Conservation (phyloP, 768 basidiomycete species). For the Phylloporus rhodoxanthus region DNA sequence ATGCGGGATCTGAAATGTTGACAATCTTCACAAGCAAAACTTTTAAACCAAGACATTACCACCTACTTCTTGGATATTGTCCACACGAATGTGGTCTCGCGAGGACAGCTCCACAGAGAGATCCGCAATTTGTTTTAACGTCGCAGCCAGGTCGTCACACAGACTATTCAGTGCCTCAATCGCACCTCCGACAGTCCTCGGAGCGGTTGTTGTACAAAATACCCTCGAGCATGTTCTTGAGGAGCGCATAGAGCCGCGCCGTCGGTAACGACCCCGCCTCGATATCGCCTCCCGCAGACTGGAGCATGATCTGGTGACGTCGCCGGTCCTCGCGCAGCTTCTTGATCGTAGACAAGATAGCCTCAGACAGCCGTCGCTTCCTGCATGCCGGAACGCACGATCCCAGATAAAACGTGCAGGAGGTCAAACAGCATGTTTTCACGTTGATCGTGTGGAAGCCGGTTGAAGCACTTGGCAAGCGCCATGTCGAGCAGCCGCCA, state of each 20-base stretch:
- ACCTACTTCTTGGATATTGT: constrained; percentile 67
- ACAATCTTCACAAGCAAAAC: constrained; percentile 39
- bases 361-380: constrained; percentile 77
- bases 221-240: constrained; percentile 69
- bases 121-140: constrained; percentile 60
- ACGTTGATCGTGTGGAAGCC: constrained; percentile 72
- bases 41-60: neutral
- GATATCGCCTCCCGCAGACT: constrained; percentile 57
- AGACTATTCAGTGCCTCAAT: constrained; percentile 62
- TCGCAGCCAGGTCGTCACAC: constrained; percentile 52
- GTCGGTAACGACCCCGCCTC: constrained; percentile 68
- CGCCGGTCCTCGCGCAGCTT: constrained; percentile 85
- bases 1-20: constrained; percentile 40
- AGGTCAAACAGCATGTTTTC: constrained; percentile 91
- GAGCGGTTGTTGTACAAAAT: constrained; percentile 70
- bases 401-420: constrained; percentile 72
- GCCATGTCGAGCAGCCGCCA: constrained; percentile 87
- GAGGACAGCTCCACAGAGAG: constrained; percentile 66
- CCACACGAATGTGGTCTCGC: constrained; percentile 63
- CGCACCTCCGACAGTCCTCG: constrained; percentile 70
- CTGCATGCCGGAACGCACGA: constrained; percentile 59
- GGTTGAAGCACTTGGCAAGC: constrained; percentile 79
- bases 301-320: constrained; percentile 60
- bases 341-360: constrained; percentile 74
- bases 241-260: constrained; percentile 69